These are phyloP conservation scores for Pelargonium cotyledonis DNA, from an alignment of 441 rosid genomes.

Conservation along the genomic window DNA sequence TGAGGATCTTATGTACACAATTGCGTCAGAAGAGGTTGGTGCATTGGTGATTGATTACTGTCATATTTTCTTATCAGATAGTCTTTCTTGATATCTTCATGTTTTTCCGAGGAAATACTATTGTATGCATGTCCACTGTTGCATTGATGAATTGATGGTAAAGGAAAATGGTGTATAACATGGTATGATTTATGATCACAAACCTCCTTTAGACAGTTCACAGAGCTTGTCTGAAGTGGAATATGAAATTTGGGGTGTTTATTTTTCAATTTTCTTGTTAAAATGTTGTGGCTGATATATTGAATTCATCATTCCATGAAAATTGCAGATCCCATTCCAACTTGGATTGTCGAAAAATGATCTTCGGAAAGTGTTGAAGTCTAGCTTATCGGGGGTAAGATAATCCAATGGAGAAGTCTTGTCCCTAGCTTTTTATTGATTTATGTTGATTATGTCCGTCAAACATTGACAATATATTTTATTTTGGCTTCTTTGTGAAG, in stretches of 20 bases:
- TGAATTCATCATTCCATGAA: neutral
- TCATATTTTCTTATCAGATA: neutral
- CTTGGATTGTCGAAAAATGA: constrained; percentile 90
- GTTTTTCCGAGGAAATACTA: neutral
- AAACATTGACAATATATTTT: neutral
- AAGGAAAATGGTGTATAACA: neutral
- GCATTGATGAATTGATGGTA: too few species aligned
- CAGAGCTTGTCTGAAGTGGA: neutral
- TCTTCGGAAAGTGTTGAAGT: constrained; percentile 85
- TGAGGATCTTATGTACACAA: constrained; percentile 93
- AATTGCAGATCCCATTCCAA: constrained; percentile 87
- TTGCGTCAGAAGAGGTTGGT: constrained; percentile 89
- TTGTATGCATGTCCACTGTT: neutral
- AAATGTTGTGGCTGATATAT: constrained; percentile 10
- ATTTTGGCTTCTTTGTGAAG: constrained; percentile 28
- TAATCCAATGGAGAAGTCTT: neutral
- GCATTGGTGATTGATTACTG: neutral
- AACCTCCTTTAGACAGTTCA: neutral
- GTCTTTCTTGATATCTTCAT: neutral
- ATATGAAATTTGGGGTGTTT: neutral
- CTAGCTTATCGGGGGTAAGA: constrained; percentile 90
- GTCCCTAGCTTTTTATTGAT: neutral
- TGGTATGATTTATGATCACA: neutral
- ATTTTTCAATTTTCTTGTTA: neutral
- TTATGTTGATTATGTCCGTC: neutral